Percentiles rank a stretch among this genome's conserved stretches.
Conservation (phyloP, 345 rosid species). For the Toxicodendron radicans region DNA sequence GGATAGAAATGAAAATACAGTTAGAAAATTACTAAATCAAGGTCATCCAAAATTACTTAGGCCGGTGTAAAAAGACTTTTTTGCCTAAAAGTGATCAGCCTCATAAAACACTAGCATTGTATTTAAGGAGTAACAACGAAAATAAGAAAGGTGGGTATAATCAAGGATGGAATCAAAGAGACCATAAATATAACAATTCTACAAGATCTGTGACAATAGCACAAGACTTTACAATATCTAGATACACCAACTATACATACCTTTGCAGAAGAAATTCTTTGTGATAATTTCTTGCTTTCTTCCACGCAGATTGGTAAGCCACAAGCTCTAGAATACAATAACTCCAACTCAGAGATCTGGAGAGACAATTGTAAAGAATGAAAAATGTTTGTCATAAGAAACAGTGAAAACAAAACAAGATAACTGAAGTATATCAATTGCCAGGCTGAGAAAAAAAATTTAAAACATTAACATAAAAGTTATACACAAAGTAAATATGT, state of each 20-base stretch:
- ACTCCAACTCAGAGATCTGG: slow-evolving; percentile 72
- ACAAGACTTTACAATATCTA: neutral
- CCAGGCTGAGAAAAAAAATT: neutral
- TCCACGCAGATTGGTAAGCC: slow-evolving; percentile 52
- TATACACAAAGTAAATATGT: neutral
- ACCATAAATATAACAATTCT: neutral
- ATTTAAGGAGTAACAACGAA: neutral
- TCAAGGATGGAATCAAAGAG: neutral
- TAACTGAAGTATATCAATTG: neutral
- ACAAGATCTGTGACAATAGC: neutral
- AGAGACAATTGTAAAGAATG: slow-evolving; percentile 15
- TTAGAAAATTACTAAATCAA: neutral
- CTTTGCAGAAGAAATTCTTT: slow-evolving; percentile 62
- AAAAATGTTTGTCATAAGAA: slow-evolving; percentile 10
- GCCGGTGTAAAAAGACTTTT: neutral
- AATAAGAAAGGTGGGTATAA: neutral
- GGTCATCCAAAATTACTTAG: neutral
- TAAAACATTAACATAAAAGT: slow-evolving; percentile 6
- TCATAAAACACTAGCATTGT: slow-evolving; percentile 12
- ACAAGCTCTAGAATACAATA: slow-evolving; percentile 52
- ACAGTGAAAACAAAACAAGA: slow-evolving; percentile 1
- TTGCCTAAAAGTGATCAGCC: neutral
- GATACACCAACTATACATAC: slow-evolving; percentile 35
- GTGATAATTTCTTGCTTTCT: slow-evolving; percentile 50
- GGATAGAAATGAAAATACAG: slow-evolving; percentile 13